phyloP scores from a whole-genome alignment of 495 filamentous ascomycete species.

The Penicillium coprophilum region DNA sequence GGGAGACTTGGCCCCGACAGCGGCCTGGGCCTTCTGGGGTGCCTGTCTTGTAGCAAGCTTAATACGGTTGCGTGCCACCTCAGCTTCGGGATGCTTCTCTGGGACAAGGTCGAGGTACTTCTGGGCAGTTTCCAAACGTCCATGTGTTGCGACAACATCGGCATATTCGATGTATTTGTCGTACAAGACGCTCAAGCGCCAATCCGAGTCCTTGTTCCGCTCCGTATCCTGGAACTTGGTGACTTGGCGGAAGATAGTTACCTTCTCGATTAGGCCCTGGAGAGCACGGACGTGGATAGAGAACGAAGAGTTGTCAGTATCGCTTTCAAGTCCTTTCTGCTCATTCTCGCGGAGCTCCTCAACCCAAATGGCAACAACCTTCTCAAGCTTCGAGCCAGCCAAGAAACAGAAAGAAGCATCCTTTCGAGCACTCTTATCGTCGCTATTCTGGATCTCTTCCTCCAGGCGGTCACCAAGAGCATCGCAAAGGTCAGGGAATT shows the following conservation, averaged over 20 bases:
- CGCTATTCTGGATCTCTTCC: slow-evolving; percentile 57
- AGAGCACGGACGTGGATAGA: slow-evolving; percentile 86
- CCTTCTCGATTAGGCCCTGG: slow-evolving; percentile 96
- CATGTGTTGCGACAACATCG: slow-evolving; percentile 88
- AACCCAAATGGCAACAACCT: slow-evolving; percentile 92
- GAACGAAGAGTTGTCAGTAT: slow-evolving; percentile 73
- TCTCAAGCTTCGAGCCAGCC: slow-evolving; percentile 93
- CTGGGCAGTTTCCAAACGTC: slow-evolving; percentile 80
- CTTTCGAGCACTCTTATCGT: slow-evolving; percentile 62
- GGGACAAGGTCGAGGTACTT: slow-evolving; percentile 91
- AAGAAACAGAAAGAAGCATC: slow-evolving; percentile 96
- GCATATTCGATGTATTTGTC: slow-evolving; percentile 97
- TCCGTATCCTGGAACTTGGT: slow-evolving; percentile 88
- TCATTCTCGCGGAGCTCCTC: slow-evolving; percentile 82
- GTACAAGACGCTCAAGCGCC: slow-evolving; percentile 88
- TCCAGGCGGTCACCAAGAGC: slow-evolving; percentile 88
- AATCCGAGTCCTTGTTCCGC: slow-evolving; percentile 63
- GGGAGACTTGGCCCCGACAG: slow-evolving; percentile 23
- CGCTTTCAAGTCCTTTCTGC: slow-evolving; percentile 65
- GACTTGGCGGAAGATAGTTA: slow-evolving; percentile 93
- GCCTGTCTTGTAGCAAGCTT: slow-evolving; percentile 78
- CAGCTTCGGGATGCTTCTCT: slow-evolving; percentile 79
- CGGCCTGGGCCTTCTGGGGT: slow-evolving; percentile 38
- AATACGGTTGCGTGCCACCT: slow-evolving; percentile 82
- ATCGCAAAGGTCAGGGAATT: slow-evolving; percentile 96